A percentile compares a stretch with the other conserved stretches of the same genome.
These are phyloP conservation scores for Chaetomiaceae sp. DNA, from an alignment of 2,329 filamentous ascomycete species.

Conservation along the genomic window DNA sequence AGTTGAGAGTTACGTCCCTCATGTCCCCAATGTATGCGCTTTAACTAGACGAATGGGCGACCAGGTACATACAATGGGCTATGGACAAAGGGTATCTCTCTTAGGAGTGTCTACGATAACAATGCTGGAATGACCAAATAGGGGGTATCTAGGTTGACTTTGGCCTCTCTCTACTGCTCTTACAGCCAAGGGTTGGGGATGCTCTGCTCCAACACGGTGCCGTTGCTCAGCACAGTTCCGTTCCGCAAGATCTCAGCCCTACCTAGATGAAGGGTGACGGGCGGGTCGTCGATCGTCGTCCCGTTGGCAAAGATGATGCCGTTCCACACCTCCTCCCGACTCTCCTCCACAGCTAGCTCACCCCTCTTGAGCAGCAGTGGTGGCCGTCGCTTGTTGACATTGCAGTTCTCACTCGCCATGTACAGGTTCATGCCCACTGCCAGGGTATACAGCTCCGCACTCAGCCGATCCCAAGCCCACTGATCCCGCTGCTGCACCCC, in stretches of 20 bases:
- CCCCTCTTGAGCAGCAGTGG: conserved; percentile 24
- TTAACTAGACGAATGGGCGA: no score
- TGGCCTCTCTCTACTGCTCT: background rate
- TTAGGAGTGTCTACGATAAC: background rate
- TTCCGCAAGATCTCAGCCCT: conserved; percentile 12
- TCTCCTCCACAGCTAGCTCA: background rate
- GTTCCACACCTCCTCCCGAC: conserved; percentile 23
- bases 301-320: conserved; percentile 34
- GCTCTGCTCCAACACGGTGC: conserved; percentile 28
- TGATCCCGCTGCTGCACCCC: conserved; percentile 30
- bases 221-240: conserved; percentile 25
- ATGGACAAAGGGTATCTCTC: no score
- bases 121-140: background rate
- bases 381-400: conserved; percentile 24
- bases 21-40: no score
- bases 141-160: background rate
- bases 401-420: conserved; percentile 34
- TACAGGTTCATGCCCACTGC: conserved; percentile 33
- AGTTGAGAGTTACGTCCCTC: no score
- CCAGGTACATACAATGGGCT: no score
- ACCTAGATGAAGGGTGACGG: conserved; percentile 16
- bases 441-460: conserved; percentile 33
- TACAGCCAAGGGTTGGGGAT: conserved; percentile 25
- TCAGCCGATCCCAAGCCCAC: conserved; percentile 28
- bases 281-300: conserved; percentile 27